These are phyloP conservation scores for Ocimum tenuiflorum DNA, from an alignment of 257 asterid species.

Conservation along the genomic window DNA sequence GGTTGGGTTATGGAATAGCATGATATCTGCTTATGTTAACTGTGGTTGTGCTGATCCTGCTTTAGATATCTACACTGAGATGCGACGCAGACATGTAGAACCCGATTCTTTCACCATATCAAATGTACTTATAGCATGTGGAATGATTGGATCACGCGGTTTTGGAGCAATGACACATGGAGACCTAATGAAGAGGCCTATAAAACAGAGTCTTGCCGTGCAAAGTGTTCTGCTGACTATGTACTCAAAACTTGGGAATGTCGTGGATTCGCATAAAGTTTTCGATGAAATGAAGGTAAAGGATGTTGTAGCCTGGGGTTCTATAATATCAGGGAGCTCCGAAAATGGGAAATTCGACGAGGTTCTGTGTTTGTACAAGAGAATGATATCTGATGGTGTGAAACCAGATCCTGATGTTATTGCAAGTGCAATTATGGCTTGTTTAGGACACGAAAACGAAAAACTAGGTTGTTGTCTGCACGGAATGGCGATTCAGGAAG, in stretches of 20 bases:
- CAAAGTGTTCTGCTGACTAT: conserved; percentile 70
- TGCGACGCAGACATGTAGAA: conserved; percentile 34
- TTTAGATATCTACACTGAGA: conserved; percentile 33
- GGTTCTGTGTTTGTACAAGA: conserved; percentile 44
- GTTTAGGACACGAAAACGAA: conserved; percentile 29
- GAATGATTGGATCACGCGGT: conserved; percentile 30
- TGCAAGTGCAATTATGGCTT: conserved; percentile 41
- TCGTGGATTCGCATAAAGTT: conserved; percentile 37
- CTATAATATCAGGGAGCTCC: conserved; percentile 53
- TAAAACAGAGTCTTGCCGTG: conserved; percentile 39
- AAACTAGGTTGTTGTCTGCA: conserved; percentile 49
- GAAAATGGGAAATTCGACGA: conserved; percentile 43
- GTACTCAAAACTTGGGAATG: conserved; percentile 68
- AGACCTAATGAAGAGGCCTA: conserved; percentile 54
- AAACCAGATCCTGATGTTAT: conserved; percentile 51
- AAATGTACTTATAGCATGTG: conserved; percentile 50
- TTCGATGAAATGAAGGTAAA: conserved; percentile 50
- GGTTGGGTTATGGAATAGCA: conserved; percentile 73
- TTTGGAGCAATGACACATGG: conserved; percentile 56
- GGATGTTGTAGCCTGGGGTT: conserved; percentile 85
- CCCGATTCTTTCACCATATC: conserved; percentile 74
- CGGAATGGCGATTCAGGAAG: conserved; percentile 55
- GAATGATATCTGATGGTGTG: conserved; percentile 43
- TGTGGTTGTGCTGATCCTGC: conserved; percentile 45
- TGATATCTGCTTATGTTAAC: conserved; percentile 72